Evolutionary conservation across 2,329 filamentous ascomycete species (phyloP), one percentile per base, ranked within the genome.

Genomic region (Aspergillus thermomutatus): DNA sequence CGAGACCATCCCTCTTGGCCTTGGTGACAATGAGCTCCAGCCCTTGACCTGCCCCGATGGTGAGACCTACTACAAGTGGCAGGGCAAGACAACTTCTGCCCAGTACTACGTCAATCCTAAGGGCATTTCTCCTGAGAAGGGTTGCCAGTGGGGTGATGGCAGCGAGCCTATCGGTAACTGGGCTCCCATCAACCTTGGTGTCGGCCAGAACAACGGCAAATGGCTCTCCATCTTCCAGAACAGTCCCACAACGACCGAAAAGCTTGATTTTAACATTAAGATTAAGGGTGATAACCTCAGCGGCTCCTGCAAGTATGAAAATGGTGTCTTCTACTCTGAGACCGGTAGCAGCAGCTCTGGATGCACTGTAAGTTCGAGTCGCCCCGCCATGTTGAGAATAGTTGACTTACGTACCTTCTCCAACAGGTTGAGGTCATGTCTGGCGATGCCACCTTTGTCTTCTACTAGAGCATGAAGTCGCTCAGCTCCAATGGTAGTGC

Each of bases 81-180:
- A 90, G 68, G 84, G 84, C 66, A 83, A 83, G 73, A 67, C 78
- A 51, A 97, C 94, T 52, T 92, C 91, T 49, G 92, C 92, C 47
- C 94, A 97, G 79, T 97, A 96, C 83, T 99, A 99, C 73, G 84
- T 97, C 77, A 97, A 97, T 84, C 89, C 89, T 67, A 82, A 85
- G 66, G 92, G 91, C 59, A 80, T 89, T 53, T 67, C 76, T 19
- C 77, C 86, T 57, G 73, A 85, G 63, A 77, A 92, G 11, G 90
- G 85, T 51, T 99, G 94, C 78, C 76, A 83, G 57, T 97, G 94
- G 94, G 80, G 83, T 52, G 81, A 81, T 21, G 79, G 85, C 57
- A 87, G 74, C 54, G 69, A 79, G 57, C 76, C 80, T 61, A 74
- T 81, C 56, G 87, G 94, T 64, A 97, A 99, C 84, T 96, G 84